A percentile compares a stretch with the other conserved stretches of the same genome.
These are phyloP conservation scores for Cryptococcus amylolentus DNA, from an alignment of 1,284 basidiomycete species.

Conservation along the genomic window DNA sequence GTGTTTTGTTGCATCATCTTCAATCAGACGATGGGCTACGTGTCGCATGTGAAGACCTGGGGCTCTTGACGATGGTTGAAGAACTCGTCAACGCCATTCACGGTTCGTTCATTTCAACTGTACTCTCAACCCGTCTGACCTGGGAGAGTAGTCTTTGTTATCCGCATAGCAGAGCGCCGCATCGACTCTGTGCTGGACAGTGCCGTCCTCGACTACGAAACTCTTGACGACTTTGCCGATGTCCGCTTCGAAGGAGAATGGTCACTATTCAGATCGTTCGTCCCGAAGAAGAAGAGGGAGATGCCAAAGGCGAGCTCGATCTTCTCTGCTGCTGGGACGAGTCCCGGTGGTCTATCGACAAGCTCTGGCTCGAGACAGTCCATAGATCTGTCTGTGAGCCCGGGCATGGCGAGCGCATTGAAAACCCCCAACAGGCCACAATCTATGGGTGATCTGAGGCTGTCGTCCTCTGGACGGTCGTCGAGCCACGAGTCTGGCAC, in stretches of 20 bases:
- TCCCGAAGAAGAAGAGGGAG: conserved; percentile 61
- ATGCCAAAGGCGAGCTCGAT: conserved; percentile 45
- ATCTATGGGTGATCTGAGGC: conserved; percentile 32
- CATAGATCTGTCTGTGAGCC: conserved; percentile 16
- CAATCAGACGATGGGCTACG: conserved; percentile 74
- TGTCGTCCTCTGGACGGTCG: conserved; percentile 9
- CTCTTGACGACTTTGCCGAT: conserved; percentile 71
- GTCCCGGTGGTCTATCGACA: conserved; percentile 6
- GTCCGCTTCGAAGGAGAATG: conserved; percentile 95
- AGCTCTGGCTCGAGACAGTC: no score
- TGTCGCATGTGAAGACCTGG: conserved; percentile 71
- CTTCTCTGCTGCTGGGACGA: conserved; percentile 28
- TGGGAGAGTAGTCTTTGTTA: conserved; percentile 74
- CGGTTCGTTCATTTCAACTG: conserved; percentile 54
- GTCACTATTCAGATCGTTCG: conserved; percentile 75
- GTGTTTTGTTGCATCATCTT: conserved; percentile 83
- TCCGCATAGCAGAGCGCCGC: conserved; percentile 82
- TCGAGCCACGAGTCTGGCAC: conserved; percentile 16
- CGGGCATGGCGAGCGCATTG: conserved; percentile 15
- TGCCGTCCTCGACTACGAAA: conserved; percentile 77
- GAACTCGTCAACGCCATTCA: conserved; percentile 93
- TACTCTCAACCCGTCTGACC: background rate
- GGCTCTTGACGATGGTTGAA: conserved; percentile 54
- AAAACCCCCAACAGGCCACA: conserved; percentile 18
- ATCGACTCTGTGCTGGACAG: conserved; percentile 83